Conservation (phyloP, 176 grass and related monocot genomes). For the Coix lacrymajobi region DNA sequence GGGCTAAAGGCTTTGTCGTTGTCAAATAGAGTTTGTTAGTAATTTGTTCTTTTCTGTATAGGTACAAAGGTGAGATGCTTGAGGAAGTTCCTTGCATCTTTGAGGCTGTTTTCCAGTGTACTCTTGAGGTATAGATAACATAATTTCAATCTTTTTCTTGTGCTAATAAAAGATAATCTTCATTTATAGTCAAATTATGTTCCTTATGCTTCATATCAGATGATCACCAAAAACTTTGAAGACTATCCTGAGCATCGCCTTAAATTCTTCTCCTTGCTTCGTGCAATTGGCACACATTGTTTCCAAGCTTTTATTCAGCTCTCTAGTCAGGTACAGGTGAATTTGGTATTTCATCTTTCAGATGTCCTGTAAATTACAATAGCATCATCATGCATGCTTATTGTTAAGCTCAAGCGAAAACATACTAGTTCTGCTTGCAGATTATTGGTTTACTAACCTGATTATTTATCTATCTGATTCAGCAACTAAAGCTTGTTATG, state of each 20-base stretch:
- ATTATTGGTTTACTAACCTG: not conserved
- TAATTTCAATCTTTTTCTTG: not conserved
- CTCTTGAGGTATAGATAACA: conserved; percentile 35
- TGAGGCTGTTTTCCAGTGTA: conserved; percentile 16
- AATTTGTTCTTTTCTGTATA: not conserved
- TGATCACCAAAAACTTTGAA: conserved; percentile 54
- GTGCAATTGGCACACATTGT: conserved; percentile 60
- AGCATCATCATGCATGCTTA: not conserved
- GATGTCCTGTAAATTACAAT: not conserved
- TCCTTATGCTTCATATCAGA: conserved; percentile 27
- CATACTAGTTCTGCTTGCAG: not conserved
- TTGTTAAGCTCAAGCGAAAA: not conserved
- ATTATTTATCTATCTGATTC: conserved; percentile 3
- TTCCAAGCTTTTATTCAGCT: conserved; percentile 65
- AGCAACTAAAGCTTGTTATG: conserved; percentile 78
- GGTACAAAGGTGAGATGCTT: conserved; percentile 13
- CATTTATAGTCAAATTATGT: not conserved
- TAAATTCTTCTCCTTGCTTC: conserved; percentile 63
- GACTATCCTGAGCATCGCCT: conserved; percentile 60
- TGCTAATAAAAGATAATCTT: not conserved
- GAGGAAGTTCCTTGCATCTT: conserved; percentile 6
- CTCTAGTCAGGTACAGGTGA: conserved; percentile 47
- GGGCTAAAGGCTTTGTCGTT: not conserved
- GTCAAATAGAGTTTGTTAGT: not conserved
- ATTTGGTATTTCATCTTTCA: conserved; percentile 10